These are phyloP conservation scores for Cystobasidium tubakii DNA, from an alignment of 768 basidiomycete species.

Conservation along the genomic window DNA sequence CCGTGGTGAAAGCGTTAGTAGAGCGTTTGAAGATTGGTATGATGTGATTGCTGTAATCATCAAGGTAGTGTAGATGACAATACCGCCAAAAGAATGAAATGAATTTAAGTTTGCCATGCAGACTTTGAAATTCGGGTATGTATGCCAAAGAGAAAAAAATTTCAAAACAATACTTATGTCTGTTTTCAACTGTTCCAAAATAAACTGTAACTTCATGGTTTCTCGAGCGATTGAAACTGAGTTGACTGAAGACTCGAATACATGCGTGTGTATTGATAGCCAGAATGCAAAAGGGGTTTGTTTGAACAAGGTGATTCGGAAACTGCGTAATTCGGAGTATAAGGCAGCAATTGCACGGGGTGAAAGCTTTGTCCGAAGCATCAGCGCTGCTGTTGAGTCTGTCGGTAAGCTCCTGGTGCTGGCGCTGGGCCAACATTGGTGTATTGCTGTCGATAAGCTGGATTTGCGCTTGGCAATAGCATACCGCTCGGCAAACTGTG, in stretches of 20 bases:
- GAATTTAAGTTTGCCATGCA: too few species aligned
- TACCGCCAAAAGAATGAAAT: too few species aligned
- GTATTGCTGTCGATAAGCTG: background rate
- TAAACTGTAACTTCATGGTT: too few species aligned
- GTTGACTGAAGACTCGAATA: background rate
- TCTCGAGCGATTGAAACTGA: too few species aligned
- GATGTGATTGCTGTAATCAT: too few species aligned
- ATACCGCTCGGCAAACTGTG: background rate
- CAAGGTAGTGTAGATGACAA: too few species aligned
- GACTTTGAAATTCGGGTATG: too few species aligned
- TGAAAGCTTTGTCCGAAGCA: background rate
- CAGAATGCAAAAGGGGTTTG: background rate
- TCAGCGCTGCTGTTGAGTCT: background rate
- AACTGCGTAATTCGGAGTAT: background rate
- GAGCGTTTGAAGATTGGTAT: too few species aligned
- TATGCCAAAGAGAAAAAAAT: too few species aligned
- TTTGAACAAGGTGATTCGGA: background rate
- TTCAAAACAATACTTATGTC: too few species aligned
- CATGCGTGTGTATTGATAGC: background rate
- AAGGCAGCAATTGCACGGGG: background rate
- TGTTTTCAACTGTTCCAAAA: too few species aligned
- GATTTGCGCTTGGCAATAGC: background rate
- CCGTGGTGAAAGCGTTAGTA: too few species aligned
- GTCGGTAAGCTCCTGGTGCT: background rate
- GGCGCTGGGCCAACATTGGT: background rate